Percentiles rank a stretch among this genome's conserved stretches.
phyloP scores from a whole-genome alignment of 768 basidiomycete genomes.

The Mycena amicta region DNA sequence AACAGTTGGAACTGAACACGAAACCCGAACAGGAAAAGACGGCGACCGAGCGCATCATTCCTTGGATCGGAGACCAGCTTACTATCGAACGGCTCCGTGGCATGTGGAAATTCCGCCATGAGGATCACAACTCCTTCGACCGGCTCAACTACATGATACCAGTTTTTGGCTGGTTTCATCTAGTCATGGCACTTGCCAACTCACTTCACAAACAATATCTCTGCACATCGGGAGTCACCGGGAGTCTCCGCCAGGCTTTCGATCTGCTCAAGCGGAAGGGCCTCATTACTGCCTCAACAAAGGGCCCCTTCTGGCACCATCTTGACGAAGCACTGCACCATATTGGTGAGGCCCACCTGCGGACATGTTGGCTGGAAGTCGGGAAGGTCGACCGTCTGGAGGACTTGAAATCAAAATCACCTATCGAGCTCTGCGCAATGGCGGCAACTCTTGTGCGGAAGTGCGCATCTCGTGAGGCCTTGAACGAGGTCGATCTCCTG shows the following conservation, averaged over 20 bases:
- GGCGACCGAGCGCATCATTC: constrained; percentile 22
- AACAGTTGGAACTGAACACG: neutral
- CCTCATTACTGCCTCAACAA: constrained; percentile 10
- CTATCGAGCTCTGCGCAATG: constrained; percentile 20
- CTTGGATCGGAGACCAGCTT: constrained; percentile 39
- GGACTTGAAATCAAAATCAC: constrained; percentile 22
- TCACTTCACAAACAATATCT: constrained; percentile 36
- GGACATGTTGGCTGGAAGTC: constrained; percentile 23
- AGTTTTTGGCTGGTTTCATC: constrained; percentile 37
- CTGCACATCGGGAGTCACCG: constrained; percentile 12
- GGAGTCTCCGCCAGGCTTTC: constrained; percentile 20
- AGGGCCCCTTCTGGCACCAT: constrained; percentile 24
- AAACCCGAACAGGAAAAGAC: constrained; percentile 3
- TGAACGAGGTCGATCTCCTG: constrained; percentile 11
- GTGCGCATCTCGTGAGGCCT: constrained; percentile 24
- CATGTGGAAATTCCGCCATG: constrained; percentile 28
- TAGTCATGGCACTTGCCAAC: constrained; percentile 31
- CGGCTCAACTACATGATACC: constrained; percentile 30
- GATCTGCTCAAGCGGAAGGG: constrained; percentile 24
- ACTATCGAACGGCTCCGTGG: constrained; percentile 30
- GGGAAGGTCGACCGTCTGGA: constrained; percentile 18
- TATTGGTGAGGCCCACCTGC: constrained; percentile 31
- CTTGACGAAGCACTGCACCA: constrained; percentile 29
- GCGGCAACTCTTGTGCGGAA: constrained; percentile 15
- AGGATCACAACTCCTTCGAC: constrained; percentile 35